Base-by-base conservation (phyloP, 192 early-diverging fungal species). In the Lunasporangiospora selenospora region DNA sequence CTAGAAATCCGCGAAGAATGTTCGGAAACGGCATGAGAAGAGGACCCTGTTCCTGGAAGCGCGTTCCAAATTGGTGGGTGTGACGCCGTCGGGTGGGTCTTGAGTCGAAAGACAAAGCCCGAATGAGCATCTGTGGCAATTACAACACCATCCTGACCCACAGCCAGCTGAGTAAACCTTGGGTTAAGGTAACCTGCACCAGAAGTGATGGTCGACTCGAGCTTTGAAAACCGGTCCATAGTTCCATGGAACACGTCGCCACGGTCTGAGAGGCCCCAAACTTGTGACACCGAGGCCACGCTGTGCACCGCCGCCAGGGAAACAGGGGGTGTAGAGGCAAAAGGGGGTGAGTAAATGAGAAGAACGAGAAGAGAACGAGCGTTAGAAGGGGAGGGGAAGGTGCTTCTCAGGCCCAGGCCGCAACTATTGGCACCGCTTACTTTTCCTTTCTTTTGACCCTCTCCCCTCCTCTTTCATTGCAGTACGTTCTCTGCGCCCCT, bases 61-160 rank as follows among this genome's bases (percentile, higher is more conserved):
- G 69, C 69, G 24, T 41, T 45, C 69, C 69, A 73, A 10, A 73
- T 30, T 3, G 69, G 69, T 4, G 69, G 69, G 26, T 63, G 61
- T 6, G 69, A 63, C 8, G 53, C 39, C 8, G 41, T 21, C 4
- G 60, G 49, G 30, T 62, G 49, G 4, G 41, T 62, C 21, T 73
- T 73, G 26, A 73, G 49, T 6, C 60, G 53, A 40, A 73, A 73
- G 54, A 73, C 69, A 6, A 43, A 63, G 8, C 69, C 69, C 3
- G 69, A 40, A 11, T 62, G 49, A 6, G 60, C 45, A 19, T 73
- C 69, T 3, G 69, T 73, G 4, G 69, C 69, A 2, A 73, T 32
- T 4, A 73, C 69, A 6, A 58, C 3, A n/a, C 53, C 53, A 31
- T 73, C 69, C 5, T 39, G 60, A 11, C 69, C 69, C 5, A 73